A percentile compares a stretch with the other conserved stretches of the same genome.
Evolutionary conservation across 2,329 filamentous ascomycete species (phyloP).

Genomic region (Alternaria triticina): DNA sequence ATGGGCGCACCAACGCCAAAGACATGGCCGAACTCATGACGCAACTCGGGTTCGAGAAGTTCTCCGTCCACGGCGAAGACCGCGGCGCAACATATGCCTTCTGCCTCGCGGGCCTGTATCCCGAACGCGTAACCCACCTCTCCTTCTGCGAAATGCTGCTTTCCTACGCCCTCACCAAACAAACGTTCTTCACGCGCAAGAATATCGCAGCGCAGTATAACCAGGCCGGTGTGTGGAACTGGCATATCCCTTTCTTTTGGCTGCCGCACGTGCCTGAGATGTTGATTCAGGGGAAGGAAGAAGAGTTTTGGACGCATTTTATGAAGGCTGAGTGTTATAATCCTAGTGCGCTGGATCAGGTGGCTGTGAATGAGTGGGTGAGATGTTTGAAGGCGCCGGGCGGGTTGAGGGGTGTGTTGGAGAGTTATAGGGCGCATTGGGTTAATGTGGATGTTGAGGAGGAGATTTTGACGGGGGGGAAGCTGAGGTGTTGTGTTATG

Average conservation of each 20-base stretch:
- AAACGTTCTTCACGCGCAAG: conserved; percentile 27
- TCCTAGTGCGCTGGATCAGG: conserved; percentile 42
- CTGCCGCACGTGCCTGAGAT: conserved; percentile 50
- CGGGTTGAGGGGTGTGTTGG: conserved; percentile 23
- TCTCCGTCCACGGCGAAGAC: conserved; percentile 71
- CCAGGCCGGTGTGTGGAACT: conserved; percentile 28
- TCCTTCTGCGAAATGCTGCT: conserved; percentile 31
- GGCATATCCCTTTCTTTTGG: conserved; percentile 39
- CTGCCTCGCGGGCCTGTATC: conserved; percentile 25
- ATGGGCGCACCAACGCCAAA: conserved; percentile 44
- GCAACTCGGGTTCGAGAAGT: conserved; percentile 69
- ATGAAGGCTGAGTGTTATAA: conserved; percentile 52
- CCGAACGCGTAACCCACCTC: conserved; percentile 21
- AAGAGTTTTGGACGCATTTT: conserved; percentile 50
- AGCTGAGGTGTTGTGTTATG: conserved; percentile 27
- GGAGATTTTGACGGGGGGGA: conserved; percentile 22
- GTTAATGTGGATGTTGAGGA: conserved; percentile 29
- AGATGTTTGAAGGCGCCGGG: conserved; percentile 26
- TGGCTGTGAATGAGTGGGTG: conserved; percentile 28
- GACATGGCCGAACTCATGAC: conserved; percentile 45
- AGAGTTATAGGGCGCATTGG: conserved; percentile 30
- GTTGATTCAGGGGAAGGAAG: conserved; percentile 48
- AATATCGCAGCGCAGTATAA: conserved; percentile 29
- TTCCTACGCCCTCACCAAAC: conserved; percentile 21
- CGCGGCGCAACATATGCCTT: conserved; percentile 26